These are phyloP conservation scores for Infundibulicybe gibba DNA, from an alignment of 768 basidiomycete genomes.

Conservation along the genomic window DNA sequence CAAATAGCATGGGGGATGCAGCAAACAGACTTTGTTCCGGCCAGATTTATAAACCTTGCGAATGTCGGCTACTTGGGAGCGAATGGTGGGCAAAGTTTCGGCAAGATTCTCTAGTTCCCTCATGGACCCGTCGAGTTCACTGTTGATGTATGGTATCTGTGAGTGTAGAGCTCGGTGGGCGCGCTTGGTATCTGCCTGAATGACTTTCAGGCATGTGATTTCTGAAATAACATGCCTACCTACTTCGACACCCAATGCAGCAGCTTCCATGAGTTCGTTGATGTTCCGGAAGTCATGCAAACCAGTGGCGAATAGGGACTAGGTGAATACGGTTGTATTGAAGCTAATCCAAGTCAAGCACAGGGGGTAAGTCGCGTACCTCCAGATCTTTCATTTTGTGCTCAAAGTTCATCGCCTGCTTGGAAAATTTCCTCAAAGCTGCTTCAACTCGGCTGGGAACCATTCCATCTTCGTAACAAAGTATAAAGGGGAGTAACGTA, in stretches of 20 bases:
- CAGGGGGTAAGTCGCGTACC: constrained; percentile 24
- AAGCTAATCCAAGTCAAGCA: no score
- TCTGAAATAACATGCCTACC: constrained; percentile 10
- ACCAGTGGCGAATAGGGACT: constrained; percentile 67
- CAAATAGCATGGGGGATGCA: neutral
- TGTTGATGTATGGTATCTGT: constrained; percentile 61
- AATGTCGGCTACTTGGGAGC: constrained; percentile 58
- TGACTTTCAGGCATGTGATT: no score
- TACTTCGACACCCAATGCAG: constrained; percentile 59
- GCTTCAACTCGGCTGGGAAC: constrained; percentile 40
- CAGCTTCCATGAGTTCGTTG: constrained; percentile 65
- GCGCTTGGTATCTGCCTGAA: constrained; percentile 53
- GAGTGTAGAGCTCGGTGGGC: constrained; percentile 53
- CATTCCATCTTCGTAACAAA: neutral
- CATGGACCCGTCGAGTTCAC: constrained; percentile 59
- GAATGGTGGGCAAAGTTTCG: constrained; percentile 56
- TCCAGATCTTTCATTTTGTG: constrained; percentile 60
- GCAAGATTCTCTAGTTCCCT: constrained; percentile 55
- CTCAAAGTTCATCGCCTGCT: constrained; percentile 47
- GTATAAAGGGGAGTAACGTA: neutral
- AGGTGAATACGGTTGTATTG: neutral
- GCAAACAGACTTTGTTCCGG: constrained; percentile 50
- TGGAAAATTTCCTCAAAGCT: constrained; percentile 40
- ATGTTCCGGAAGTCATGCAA: constrained; percentile 74
- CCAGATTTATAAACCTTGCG: constrained; percentile 70